These are phyloP conservation scores for Rhizophagus sp. DNA, from an alignment of 192 early-diverging fungal genomes.

Conservation along the genomic window DNA sequence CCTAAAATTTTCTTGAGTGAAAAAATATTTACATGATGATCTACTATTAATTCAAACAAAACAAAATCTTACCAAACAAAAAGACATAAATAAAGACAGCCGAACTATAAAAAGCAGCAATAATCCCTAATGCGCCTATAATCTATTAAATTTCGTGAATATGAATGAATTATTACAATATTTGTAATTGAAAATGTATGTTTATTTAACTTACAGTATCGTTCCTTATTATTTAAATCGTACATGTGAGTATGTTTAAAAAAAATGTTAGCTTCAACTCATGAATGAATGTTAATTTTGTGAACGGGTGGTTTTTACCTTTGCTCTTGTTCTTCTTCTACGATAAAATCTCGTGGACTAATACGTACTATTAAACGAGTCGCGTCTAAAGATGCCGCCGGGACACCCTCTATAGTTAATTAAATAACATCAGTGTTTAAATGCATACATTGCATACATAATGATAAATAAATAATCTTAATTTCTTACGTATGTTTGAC, in stretches of 20 bases:
- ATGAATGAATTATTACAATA: too few species aligned
- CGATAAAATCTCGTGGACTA: background rate
- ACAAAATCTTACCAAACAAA: background rate
- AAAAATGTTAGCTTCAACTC: background rate
- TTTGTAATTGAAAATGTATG: too few species aligned
- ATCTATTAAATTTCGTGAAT: background rate
- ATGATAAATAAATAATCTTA: too few species aligned
- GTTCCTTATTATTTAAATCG: too few species aligned
- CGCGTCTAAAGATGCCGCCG: background rate
- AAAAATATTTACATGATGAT: too few species aligned
- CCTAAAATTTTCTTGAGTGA: background rate
- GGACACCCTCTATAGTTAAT: background rate
- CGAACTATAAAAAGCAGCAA: background rate
- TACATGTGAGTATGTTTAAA: background rate
- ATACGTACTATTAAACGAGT: background rate
- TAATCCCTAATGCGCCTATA: background rate
- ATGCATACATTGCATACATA: too few species aligned
- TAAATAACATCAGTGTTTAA: background rate
- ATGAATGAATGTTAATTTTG: background rate
- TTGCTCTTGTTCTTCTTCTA: background rate
- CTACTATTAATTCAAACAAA: too few species aligned
- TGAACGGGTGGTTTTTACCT: background rate
- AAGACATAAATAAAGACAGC: background rate
- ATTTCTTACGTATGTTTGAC: background rate
- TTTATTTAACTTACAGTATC: too few species aligned